Evolutionary conservation across 768 basidiomycete genomes (phyloP).

Genomic region (Phanerochaete carnosa): DNA sequence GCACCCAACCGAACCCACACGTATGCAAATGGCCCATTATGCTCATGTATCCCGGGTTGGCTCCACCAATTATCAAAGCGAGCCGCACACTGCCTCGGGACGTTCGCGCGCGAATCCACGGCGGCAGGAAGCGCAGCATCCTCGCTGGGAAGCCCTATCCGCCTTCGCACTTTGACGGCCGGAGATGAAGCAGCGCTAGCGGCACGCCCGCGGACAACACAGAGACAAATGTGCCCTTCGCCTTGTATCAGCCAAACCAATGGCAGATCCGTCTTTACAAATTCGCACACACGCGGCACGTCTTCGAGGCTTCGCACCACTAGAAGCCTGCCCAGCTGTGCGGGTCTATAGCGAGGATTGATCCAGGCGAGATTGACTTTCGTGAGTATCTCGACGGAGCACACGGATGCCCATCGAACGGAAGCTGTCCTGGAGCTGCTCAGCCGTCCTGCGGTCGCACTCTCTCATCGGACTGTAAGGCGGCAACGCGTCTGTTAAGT

Average conservation of each 20-base stretch:
- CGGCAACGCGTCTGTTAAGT: not conserved
- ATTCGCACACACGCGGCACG: not conserved
- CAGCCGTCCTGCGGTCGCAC: too few species aligned
- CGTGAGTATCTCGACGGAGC: too few species aligned
- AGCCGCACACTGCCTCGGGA: not conserved
- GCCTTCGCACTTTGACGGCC: too few species aligned
- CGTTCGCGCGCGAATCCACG: not conserved
- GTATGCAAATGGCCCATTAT: too few species aligned
- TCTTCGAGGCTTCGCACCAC: not conserved
- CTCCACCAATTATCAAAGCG: too few species aligned
- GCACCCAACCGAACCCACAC: too few species aligned
- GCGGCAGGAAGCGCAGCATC: too few species aligned
- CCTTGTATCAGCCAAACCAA: not conserved
- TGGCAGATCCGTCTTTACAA: not conserved
- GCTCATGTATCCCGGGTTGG: too few species aligned
- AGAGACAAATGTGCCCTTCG: not conserved
- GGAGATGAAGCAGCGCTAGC: not conserved
- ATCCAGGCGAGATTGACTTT: not conserved
- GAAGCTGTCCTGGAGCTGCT: too few species aligned
- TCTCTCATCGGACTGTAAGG: not conserved
- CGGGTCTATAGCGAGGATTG: not conserved
- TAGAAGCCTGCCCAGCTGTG: not conserved
- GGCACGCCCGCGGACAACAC: not conserved
- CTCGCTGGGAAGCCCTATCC: too few species aligned
- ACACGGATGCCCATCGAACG: too few species aligned